Percentiles rank a stretch among this genome's conserved stretches.
Conservation (phyloP, 306 rosid genomes). For the Gastrolobium bilobum region DNA sequence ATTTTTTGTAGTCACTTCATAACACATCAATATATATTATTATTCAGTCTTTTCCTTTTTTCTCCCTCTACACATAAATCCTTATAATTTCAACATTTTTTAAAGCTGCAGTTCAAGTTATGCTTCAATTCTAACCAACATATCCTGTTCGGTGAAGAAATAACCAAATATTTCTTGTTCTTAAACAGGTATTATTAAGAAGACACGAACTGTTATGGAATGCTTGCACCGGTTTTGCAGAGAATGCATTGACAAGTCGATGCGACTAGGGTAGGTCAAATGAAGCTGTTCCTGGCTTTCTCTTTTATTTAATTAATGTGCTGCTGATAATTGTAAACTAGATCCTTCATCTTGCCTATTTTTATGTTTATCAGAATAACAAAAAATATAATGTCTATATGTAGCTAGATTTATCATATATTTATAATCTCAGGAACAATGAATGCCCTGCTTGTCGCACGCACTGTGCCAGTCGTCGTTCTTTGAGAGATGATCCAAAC, state of each 20-base stretch:
- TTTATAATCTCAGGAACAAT: slow-evolving; percentile 75
- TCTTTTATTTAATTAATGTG: slow-evolving; percentile 28
- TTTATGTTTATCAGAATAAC: slow-evolving; percentile 33
- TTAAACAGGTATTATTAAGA: slow-evolving; percentile 83
- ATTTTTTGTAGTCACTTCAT: too few species aligned
- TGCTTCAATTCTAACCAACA: slow-evolving; percentile 8
- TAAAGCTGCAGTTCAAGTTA: background rate
- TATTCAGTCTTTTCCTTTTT: too few species aligned
- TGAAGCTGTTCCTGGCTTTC: slow-evolving; percentile 33
- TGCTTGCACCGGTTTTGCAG: slow-evolving; percentile 97
- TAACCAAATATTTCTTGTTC: slow-evolving; percentile 33
- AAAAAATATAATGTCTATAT: slow-evolving; percentile 1
- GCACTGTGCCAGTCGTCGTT: slow-evolving; percentile 98
- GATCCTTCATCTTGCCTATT: slow-evolving; percentile 18
- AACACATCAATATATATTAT: too few species aligned
- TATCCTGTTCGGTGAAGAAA: slow-evolving; percentile 9
- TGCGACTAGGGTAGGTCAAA: slow-evolving; percentile 84
- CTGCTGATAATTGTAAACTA: slow-evolving; percentile 26
- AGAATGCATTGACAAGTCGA: slow-evolving; percentile 98
- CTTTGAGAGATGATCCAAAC: slow-evolving; percentile 98
- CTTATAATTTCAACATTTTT: too few species aligned
- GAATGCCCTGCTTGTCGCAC: slow-evolving; percentile 99
- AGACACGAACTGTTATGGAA: slow-evolving; percentile 97
- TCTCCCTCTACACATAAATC: too few species aligned
- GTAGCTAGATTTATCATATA: slow-evolving; percentile 32